Evolutionary conservation across 1,139 yeast genomes (phyloP), one percentile per base, ranked within the genome.

Genomic region (Geotrichum phurueaensis): DNA sequence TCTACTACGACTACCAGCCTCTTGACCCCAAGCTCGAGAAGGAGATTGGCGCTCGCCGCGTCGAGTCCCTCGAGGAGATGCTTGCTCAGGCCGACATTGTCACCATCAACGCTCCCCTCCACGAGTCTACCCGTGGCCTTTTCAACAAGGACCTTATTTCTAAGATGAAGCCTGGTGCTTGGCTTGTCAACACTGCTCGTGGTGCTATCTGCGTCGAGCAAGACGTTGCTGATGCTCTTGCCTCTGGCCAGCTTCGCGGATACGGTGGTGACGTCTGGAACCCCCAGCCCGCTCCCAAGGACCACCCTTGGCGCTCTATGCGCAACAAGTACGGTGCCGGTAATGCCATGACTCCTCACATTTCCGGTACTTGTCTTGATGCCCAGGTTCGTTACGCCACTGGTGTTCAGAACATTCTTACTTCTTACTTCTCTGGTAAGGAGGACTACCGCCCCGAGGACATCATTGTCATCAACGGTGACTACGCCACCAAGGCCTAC

Each of bases 261-360:
- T 87, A 88, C 71, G 94, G 92, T 68, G 95, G 95, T 68, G 95
- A 87, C 72, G 95, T 88, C 57, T 87, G 94, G 90, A 81, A 71
- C 77, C 86, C 85, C 36, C 95, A 87, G 76, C 96, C 95, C 51
- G 89, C 95, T 45, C 89, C 90, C 65, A 75, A 76, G 63, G 81
- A 81, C 71, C 91, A 86, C 70, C 91, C 92, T 65, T 88, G 95
- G 95, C 80, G 91, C 78, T 64, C 78, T 33, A 83, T 87, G 86
- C 71, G 76, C 60, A 85, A 85, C 79, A 76, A 80, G 66, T 81
- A 78, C 67, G 89, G 89, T 61, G 87, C 83, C 51, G 94, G 94
- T 67, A 88, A 88, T 70, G 94, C 94, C 63, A 86, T 88, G 94
- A 86, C 90, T 59, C 92, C 94, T 36, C 96, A 88, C 71, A 82